Base-by-base conservation (phyloP, 345 rosid species). In the Moringa oleifera region DNA sequence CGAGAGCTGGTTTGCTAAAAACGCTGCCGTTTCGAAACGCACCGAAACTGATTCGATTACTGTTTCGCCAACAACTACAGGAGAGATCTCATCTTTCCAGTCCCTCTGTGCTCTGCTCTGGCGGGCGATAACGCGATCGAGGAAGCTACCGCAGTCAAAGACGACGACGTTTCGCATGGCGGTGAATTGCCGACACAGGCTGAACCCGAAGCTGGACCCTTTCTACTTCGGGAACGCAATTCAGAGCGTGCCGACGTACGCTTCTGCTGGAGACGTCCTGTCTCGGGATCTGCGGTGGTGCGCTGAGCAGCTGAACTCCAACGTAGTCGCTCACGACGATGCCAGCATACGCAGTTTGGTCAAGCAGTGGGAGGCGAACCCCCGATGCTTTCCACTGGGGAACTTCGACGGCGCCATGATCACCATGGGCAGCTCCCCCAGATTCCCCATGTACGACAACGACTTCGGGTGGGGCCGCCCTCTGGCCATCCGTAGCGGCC, bases 401-500 rank as follows among this genome's bases (percentile, higher is more conserved):
- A 94, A 94, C 73, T 18, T 54, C 15, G 96, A 94, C 71, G 99
- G 99, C 20, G 97, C 89, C 13, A 72, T 80, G 41, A 71, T 90
- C 45, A 83, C 99, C 4, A 94, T 90, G 91, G 99, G 97, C 23
- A 90, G 97, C 66, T 94, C 97, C 0, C 88, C 97, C 62, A 70
- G 97, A 59, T 90, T 90, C 31, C 99, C 99, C 6, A 94, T 94
- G 97, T 90, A 79, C 67, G 97, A 94, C 47, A 90, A 88, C 23
- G 96, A 94, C 66, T 94, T 90, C 37, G 96, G 99, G 21, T 94
- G 97, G 99, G 99, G 99, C 6, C 74, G 78, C 63, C 99, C 99
- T 0, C 25, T 90, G 79, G 99, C 96, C 0, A 77, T 94, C 0
- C 73, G 97, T 75, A 90, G 99, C 61, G 99, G 99, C 0, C 65